Conservation (phyloP, 2,329 filamentous ascomycete genomes). For the Penicillium griseofulvum region DNA sequence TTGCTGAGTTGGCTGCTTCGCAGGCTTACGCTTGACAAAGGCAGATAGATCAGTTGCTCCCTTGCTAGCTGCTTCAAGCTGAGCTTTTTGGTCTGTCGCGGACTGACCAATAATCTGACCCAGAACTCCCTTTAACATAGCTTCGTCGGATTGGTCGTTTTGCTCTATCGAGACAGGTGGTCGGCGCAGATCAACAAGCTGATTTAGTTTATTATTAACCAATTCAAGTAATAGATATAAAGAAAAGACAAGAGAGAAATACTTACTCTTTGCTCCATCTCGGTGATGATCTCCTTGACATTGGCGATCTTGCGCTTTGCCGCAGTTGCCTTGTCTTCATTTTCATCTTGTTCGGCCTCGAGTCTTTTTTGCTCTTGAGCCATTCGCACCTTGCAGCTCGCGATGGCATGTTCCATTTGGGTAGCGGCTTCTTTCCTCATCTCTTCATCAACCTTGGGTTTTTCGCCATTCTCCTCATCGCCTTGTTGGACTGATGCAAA, state of each 20-base stretch:
- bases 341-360: constrained; percentile 33
- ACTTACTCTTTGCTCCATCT: constrained; percentile 59
- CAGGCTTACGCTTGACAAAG: constrained; percentile 56
- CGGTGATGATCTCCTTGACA: constrained; percentile 59
- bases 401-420: constrained; percentile 61
- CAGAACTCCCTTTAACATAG: constrained; percentile 56
- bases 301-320: constrained; percentile 53
- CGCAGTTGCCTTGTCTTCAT: constrained; percentile 42
- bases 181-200: constrained; percentile 57
- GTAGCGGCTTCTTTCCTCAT: constrained; percentile 57
- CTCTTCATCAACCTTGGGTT: constrained; percentile 48
- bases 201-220: constrained; percentile 18
- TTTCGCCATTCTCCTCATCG: constrained; percentile 39
- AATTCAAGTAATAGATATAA: constrained; percentile 7
- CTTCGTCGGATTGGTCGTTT: constrained; percentile 33
- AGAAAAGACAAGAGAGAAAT: not conserved
- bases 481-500: constrained; percentile 73
- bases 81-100: constrained; percentile 51
- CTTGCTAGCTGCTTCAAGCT: constrained; percentile 55
- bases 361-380: constrained; percentile 52
- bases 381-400: constrained; percentile 56
- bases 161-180: constrained; percentile 52
- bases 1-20: constrained; percentile 14
- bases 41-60: constrained; percentile 59
- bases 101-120: constrained; percentile 58